Evolutionary conservation across 306 rosid genomes (phyloP).

Genomic region (Castanea mollissima): DNA sequence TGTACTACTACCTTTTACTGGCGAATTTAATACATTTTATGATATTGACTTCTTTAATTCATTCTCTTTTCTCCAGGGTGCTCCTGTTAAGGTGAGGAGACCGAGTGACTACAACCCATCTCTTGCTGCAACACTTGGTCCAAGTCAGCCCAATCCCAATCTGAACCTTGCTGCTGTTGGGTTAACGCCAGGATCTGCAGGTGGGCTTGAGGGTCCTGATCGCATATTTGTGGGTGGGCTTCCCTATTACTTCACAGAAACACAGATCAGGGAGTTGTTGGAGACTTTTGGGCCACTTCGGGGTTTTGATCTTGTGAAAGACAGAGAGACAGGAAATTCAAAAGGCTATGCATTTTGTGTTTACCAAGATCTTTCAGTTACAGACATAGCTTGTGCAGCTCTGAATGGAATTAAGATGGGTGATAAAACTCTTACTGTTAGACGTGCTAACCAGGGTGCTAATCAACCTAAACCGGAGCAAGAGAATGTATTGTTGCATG

Average conservation of each 20-base stretch:
- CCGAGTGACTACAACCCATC: conserved; percentile 98
- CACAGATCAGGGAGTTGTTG: conserved; percentile 87
- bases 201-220: conserved; percentile 99
- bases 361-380: conserved; percentile 96
- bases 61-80: conserved; percentile 57
- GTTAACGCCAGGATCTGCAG: conserved; percentile 97
- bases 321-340: conserved; percentile 96
- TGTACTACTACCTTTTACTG: not conserved
- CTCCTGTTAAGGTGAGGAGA: conserved; percentile 98
- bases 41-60: not conserved
- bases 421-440: conserved; percentile 93
- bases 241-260: conserved; percentile 94
- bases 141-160: conserved; percentile 96
- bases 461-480: conserved; percentile 96
- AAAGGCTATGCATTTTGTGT: conserved; percentile 99
- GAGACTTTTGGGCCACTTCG: conserved; percentile 97
- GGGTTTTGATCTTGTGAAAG: conserved; percentile 97
- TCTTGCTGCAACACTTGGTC: conserved; percentile 96
- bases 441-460: conserved; percentile 97
- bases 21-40: not conserved
- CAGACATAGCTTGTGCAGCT: conserved; percentile 99
- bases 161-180: conserved; percentile 90
- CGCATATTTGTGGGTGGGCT: conserved; percentile 99
- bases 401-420: conserved; percentile 99
- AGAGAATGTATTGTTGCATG: conserved; percentile 87